phyloP scores from a whole-genome alignment of 257 asterid species.

The Forsythia viridissima region DNA sequence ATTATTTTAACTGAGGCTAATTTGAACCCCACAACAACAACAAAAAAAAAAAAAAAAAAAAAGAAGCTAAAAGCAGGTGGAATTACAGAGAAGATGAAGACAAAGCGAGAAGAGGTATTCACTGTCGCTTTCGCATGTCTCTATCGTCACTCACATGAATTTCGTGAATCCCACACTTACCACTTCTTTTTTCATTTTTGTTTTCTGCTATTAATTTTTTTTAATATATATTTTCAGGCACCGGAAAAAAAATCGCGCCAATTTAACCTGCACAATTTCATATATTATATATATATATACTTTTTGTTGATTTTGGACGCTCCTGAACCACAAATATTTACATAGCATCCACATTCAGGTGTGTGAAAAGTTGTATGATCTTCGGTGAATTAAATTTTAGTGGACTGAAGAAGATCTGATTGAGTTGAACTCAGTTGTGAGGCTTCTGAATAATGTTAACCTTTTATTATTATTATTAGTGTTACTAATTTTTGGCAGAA shows the following conservation, averaged over 20 bases:
- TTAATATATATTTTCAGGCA: slow-evolving; percentile 21
- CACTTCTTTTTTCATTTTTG: slow-evolving; percentile 9
- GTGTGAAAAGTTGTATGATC: slow-evolving; percentile 9
- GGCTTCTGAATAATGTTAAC: too few species aligned
- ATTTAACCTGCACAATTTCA: slow-evolving; percentile 21
- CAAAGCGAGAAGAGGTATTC: not conserved
- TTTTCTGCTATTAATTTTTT: slow-evolving; percentile 9
- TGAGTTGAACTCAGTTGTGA: too few species aligned
- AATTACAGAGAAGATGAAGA: not conserved
- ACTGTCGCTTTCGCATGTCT: slow-evolving; percentile 33
- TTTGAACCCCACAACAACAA: not conserved
- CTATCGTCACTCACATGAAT: slow-evolving; percentile 37
- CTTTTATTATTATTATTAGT: not conserved
- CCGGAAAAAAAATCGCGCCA: slow-evolving; percentile 31
- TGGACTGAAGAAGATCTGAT: too few species aligned
- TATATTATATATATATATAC: too few species aligned
- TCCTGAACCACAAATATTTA: slow-evolving; percentile 30
- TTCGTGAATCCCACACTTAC: slow-evolving; percentile 56
- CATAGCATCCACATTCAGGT: slow-evolving; percentile 18
- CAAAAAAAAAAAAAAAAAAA: not conserved
- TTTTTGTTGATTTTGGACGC: not conserved
- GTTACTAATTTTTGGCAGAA: not conserved
- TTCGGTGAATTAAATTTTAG: too few species aligned
- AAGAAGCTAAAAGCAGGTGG: not conserved
- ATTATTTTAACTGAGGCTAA: not conserved